Percentiles rank a stretch among this genome's conserved stretches.
phyloP scores from a whole-genome alignment of 2,329 filamentous ascomycete species.

The Colletotrichum lupini region DNA sequence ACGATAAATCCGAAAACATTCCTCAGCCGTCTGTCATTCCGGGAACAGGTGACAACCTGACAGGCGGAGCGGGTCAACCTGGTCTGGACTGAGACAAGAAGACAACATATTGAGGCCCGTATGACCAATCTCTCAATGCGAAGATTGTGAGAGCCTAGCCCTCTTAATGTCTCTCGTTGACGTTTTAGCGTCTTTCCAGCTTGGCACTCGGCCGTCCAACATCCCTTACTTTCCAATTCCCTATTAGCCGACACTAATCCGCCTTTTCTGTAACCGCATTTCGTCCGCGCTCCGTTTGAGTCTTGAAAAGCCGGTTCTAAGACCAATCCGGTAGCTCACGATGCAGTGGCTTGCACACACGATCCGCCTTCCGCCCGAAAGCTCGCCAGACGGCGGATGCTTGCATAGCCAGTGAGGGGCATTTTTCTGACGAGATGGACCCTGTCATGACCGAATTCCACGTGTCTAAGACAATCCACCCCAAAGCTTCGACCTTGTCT shows the following conservation, averaged over 20 bases:
- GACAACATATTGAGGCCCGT: slow-evolving; percentile 22
- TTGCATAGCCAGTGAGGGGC: slow-evolving; percentile 19
- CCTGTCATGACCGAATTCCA: not conserved
- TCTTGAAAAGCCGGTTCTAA: slow-evolving; percentile 8
- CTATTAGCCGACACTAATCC: not conserved
- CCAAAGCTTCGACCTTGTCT: not conserved
- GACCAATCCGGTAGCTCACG: slow-evolving; percentile 8
- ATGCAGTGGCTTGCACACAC: slow-evolving; percentile 4
- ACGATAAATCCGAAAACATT: slow-evolving; percentile 14
- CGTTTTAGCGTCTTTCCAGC: not conserved
- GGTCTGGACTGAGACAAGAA: slow-evolving; percentile 3
- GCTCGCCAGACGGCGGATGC: slow-evolving; percentile 10
- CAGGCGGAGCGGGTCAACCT: not conserved
- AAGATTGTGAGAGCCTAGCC: not conserved
- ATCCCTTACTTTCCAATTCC: not conserved
- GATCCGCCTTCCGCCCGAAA: not conserved
- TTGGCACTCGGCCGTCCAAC: not conserved
- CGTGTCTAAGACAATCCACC: slow-evolving; percentile 20
- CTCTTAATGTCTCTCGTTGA: slow-evolving; percentile 18
- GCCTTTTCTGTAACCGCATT: not conserved
- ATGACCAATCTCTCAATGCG: not conserved
- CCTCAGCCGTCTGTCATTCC: slow-evolving; percentile 8
- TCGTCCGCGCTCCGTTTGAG: slow-evolving; percentile 10
- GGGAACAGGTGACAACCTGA: slow-evolving; percentile 17
- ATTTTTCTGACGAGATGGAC: not conserved